Conservation (phyloP, 2,329 filamentous ascomycete genomes). For the Chaetomium strumarium region DNA sequence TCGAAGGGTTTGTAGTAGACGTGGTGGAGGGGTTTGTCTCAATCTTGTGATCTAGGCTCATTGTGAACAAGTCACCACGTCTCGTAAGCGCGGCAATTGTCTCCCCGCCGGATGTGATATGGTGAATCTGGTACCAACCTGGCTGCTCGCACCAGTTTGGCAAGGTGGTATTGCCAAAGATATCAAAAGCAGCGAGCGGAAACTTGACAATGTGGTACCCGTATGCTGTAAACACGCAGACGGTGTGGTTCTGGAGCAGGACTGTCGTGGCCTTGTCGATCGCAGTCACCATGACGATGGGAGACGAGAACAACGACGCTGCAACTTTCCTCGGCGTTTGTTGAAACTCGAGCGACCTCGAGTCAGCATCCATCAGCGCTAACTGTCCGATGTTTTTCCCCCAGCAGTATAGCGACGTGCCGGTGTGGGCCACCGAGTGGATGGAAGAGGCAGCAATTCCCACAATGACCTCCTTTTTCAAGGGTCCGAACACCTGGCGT, state of each 20-base stretch:
- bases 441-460: conserved; percentile 84
- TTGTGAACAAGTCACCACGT: conserved; percentile 81
- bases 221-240: conserved; percentile 93
- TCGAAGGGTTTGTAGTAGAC: conserved; percentile 88
- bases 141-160: conserved; percentile 60
- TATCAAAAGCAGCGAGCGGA: conserved; percentile 63
- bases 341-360: conserved; percentile 82
- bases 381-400: conserved; percentile 93
- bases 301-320: conserved; percentile 69
- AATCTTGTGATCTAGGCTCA: conserved; percentile 64
- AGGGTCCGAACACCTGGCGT: conserved; percentile 81
- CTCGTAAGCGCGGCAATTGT: conserved; percentile 84
- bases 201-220: conserved; percentile 90
- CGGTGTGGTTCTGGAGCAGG: conserved; percentile 77
- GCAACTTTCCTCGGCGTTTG: conserved; percentile 78
- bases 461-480: conserved; percentile 78
- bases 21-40: conserved; percentile 55
- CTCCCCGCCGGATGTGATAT: conserved; percentile 79
- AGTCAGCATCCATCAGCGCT: conserved; percentile 90
- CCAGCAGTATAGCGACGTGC: conserved; percentile 80
- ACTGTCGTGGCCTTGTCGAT: conserved; percentile 87
- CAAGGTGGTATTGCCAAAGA: conserved; percentile 61
- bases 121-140: conserved; percentile 61
- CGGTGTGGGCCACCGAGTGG: conserved; percentile 85
- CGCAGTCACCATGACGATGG: conserved; percentile 73